Base-by-base conservation (phyloP, 2,329 filamentous ascomycete species). In the Rutstroemia sp. region DNA sequence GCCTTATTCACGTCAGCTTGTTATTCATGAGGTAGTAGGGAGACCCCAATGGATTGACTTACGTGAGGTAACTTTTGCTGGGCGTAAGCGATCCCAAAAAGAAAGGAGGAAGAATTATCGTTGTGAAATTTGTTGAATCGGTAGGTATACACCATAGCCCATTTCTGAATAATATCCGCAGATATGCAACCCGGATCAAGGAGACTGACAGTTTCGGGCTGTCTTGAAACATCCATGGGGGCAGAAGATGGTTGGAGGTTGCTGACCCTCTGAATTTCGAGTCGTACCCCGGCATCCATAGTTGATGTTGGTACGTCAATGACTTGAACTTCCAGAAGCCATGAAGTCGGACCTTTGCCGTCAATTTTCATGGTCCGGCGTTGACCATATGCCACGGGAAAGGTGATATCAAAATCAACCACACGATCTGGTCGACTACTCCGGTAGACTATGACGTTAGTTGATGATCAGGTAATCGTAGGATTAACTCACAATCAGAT, bases 81-180 rank as follows among this genome's bases (percentile, higher is more conserved):
- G 0, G 62, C 58, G 49, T 67, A 67, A 27, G 59, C 64, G 0
- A 60, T 61, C 7, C 63, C 62, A 23, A 67, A 57, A 19, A 63
- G 60, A 19, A 64, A 57, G 19, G 51, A 49, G 8, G 46, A 38
- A 7, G 56, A 45, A 40, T 42, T 39, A 2, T 39, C 7, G 10
- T 47, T 50, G 2, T 55, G 51, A 10, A 39, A 16, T 27, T 64
- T 63, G 5, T 62, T 61, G 14, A 66, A 64, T 23, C 62, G 61
- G 14, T 61, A 61, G 2, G 60, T 56, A 42, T 65, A 67, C 47
- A 63, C 58, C 10, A 66, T 50, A 1, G 63, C 64, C 65, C 65
- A 67, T 30, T 65, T 59, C 23, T 67, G 64, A 14, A 67, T n/a
- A 14, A 46, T 23, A 17, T 14, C 12, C 12, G 51, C 34, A 47